Conservation (phyloP, 2,329 filamentous ascomycete species). For the Paecilomyces niveus region DNA sequence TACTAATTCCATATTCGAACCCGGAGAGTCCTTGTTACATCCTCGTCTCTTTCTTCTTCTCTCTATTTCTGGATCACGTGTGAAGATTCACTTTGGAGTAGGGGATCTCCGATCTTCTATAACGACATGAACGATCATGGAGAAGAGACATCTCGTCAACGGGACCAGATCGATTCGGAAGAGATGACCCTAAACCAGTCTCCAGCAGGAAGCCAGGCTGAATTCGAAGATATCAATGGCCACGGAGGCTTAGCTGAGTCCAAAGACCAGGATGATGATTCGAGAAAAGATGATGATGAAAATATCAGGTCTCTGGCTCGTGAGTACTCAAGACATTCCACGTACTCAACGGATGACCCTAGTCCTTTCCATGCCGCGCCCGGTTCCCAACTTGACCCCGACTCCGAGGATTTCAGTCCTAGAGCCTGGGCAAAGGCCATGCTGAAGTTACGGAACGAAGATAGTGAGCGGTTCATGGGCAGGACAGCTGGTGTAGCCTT, state of each 20-base stretch:
- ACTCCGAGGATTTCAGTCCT: constrained; percentile 34
- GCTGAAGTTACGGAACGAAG: constrained; percentile 22
- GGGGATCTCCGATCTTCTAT: no score
- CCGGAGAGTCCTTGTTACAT: no score
- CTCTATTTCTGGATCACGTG: no score
- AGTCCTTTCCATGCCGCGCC: constrained; percentile 30
- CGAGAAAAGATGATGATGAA: not conserved
- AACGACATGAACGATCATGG: no score
- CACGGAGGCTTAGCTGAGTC: not conserved
- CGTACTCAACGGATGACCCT: constrained; percentile 1
- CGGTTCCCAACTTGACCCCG: constrained; percentile 35
- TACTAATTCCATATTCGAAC: no score
- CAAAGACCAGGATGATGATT: not conserved
- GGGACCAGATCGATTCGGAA: not conserved
- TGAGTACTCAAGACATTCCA: not conserved
- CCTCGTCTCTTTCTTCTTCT: no score
- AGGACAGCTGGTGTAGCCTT: constrained; percentile 36
- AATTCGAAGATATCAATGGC: not conserved
- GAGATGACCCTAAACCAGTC: not conserved
- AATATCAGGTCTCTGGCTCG: not conserved
- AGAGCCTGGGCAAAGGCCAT: constrained; percentile 40
- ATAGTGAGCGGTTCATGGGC: constrained; percentile 24
- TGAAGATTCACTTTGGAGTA: no score
- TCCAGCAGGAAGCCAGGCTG: not conserved
- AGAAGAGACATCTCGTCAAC: not conserved